Base-by-base conservation (phyloP, 176 grass and related monocot genomes). In the Ampelocalamus luodianensis region DNA sequence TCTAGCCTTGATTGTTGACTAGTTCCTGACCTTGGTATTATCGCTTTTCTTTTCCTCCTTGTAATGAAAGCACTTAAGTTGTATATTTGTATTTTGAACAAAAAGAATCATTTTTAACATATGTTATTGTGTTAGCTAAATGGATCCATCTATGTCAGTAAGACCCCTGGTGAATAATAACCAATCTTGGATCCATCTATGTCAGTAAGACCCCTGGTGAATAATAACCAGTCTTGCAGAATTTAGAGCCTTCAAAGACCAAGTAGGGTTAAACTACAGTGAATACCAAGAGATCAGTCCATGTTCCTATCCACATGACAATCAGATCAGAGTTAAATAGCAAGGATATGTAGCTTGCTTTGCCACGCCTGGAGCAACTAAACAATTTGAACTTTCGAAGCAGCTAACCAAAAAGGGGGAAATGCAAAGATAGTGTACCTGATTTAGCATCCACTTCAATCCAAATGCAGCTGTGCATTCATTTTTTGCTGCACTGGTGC, bases 401-500 rank as follows among this genome's bases (percentile, higher is more conserved):
- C 23, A 74, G 60, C n/a, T 36, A 61, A 18, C 43, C 14, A 23
- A 65, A 60, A 16, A 15, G 23, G 24, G 46, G 38, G 24, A 7
- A 40, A 62, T 49, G 40, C 39, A 62, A 72, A 42, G 29, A 61
- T 59, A 65, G 5, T 7, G 8, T 67, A 97, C 95, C 92, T 97
- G 95, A 86, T 97, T 97, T 65, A 97, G 82, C 95, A 97, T 97
- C 95, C 95, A 97, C 74, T 97, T 97, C 66, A 97, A 87, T 58
- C 95, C 95, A 79, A 93, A 92, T 18, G 95, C 95, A 74, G 95
- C 79, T n/a, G 86, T 89, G 79, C 95, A 97, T 59, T 95, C 91
- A 77, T 95, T 97, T 72, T 93, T 97, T 15, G 91, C 86, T 5
- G 95, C 95, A 85, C 95, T 97, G 51, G 88, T 94, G 69, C 76